A percentile compares a stretch with the other conserved stretches of the same genome.
These are phyloP conservation scores for Nakazawaea peltata DNA, from an alignment of 805 yeast genomes.

Conservation along the genomic window DNA sequence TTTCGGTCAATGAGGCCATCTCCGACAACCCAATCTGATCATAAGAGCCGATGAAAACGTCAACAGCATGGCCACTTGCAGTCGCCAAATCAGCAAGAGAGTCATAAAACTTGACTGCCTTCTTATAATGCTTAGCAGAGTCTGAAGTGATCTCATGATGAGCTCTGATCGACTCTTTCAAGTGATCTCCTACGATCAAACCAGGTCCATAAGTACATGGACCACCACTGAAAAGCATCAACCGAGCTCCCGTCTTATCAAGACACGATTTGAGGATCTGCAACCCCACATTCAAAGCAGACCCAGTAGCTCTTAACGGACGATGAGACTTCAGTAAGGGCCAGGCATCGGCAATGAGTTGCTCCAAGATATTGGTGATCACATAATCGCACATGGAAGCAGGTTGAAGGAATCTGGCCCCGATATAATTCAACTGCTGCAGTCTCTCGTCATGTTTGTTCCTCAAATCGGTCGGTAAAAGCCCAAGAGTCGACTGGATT, in stretches of 20 bases:
- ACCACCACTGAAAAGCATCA: conserved; percentile 51
- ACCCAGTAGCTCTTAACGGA: conserved; percentile 48
- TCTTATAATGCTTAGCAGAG: conserved; percentile 29
- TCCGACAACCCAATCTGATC: conserved; percentile 64
- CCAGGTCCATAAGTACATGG: conserved; percentile 66
- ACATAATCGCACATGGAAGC: conserved; percentile 42
- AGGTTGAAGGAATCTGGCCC: conserved; percentile 37
- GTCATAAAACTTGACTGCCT: conserved; percentile 40
- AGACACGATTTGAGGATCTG: conserved; percentile 28
- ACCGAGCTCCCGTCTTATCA: conserved; percentile 44
- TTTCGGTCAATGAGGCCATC: conserved; percentile 49
- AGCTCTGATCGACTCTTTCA: conserved; percentile 59
- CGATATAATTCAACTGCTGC: conserved; percentile 18
- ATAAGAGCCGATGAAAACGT: conserved; percentile 56
- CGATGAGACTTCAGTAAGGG: conserved; percentile 37
- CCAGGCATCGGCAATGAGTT: conserved; percentile 40
- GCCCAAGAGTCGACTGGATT: conserved; percentile 36
- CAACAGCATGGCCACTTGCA: conserved; percentile 44
- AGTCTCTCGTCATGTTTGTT: conserved; percentile 11
- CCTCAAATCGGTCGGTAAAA: conserved; percentile 27
- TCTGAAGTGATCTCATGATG: conserved; percentile 52
- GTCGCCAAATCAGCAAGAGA: conserved; percentile 40
- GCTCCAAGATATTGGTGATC: conserved; percentile 39
- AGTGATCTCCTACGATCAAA: conserved; percentile 41
- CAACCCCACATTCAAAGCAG: conserved; percentile 45